Evolutionary conservation across 352 stramenopile species (phyloP).

Genomic region (Vaucheria bursata): DNA sequence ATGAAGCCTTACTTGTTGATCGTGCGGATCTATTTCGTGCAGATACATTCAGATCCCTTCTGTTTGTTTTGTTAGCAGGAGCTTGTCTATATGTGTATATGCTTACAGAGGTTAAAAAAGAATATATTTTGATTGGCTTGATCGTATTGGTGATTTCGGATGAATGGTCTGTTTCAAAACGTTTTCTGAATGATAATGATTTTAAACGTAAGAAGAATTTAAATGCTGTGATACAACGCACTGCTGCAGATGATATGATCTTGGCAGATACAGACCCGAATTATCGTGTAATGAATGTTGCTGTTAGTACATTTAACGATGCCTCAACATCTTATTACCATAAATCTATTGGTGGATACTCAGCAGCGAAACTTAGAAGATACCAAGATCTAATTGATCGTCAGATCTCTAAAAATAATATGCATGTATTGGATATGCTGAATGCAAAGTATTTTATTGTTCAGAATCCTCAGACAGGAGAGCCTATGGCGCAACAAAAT

Average conservation of each 20-base stretch:
- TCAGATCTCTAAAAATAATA: slow-evolving; percentile 1
- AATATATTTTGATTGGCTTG: background rate
- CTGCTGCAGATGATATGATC: background rate
- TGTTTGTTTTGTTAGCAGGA: background rate
- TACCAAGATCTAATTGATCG: background rate
- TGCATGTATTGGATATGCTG: background rate
- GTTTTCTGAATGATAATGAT: background rate
- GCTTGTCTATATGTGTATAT: background rate
- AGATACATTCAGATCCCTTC: background rate
- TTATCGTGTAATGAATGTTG: background rate
- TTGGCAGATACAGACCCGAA: background rate
- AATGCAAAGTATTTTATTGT: slow-evolving; percentile 1
- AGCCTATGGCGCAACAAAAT: background rate
- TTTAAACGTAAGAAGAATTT: background rate
- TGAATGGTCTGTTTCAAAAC: background rate
- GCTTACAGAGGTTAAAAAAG: background rate
- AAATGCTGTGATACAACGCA: background rate
- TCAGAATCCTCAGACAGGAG: background rate
- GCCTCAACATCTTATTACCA: background rate
- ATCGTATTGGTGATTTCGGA: background rate
- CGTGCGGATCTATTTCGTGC: background rate
- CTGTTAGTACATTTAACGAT: background rate
- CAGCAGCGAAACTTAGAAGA: background rate
- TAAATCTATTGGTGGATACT: background rate
- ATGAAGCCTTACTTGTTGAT: too few relatives aligned